Conservation (phyloP, 345 rosid species). For the Lepidium sativum region DNA sequence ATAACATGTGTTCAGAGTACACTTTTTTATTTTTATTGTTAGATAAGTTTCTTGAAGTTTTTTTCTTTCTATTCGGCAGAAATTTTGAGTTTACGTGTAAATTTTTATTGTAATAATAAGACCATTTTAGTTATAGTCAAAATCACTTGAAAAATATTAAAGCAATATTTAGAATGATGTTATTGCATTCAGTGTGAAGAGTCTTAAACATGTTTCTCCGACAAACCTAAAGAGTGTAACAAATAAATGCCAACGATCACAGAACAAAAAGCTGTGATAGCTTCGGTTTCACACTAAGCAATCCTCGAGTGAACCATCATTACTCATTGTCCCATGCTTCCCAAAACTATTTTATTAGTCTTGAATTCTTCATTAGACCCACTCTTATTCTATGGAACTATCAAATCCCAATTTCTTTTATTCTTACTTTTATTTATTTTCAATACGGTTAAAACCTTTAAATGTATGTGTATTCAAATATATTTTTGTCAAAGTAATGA, state of each 20-base stretch:
- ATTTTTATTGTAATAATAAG: no score
- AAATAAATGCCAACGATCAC: conserved; percentile 18
- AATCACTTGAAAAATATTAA: no score
- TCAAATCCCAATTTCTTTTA: not conserved
- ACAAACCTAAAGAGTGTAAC: not conserved
- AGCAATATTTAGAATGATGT: not conserved
- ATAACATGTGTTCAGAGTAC: no score
- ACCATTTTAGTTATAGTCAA: no score
- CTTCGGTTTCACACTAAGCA: conserved; percentile 25
- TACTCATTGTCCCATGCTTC: conserved; percentile 17
- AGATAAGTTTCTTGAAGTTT: no score
- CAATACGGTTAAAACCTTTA: not conserved
- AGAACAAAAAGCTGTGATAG: conserved; percentile 16
- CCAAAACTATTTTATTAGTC: not conserved
- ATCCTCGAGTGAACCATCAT: conserved; percentile 6
- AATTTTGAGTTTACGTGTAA: no score
- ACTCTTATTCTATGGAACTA: conserved; percentile 2
- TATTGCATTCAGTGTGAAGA: not conserved
- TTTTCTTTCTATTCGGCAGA: no score
- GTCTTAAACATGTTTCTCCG: not conserved
- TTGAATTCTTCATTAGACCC: not conserved
- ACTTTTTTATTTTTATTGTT: no score
- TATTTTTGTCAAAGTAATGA: not conserved
- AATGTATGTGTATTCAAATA: not conserved
- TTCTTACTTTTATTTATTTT: not conserved